These are phyloP conservation scores for Sporobolomyces pararoseus DNA, from an alignment of 768 basidiomycete genomes.

Conservation along the genomic window DNA sequence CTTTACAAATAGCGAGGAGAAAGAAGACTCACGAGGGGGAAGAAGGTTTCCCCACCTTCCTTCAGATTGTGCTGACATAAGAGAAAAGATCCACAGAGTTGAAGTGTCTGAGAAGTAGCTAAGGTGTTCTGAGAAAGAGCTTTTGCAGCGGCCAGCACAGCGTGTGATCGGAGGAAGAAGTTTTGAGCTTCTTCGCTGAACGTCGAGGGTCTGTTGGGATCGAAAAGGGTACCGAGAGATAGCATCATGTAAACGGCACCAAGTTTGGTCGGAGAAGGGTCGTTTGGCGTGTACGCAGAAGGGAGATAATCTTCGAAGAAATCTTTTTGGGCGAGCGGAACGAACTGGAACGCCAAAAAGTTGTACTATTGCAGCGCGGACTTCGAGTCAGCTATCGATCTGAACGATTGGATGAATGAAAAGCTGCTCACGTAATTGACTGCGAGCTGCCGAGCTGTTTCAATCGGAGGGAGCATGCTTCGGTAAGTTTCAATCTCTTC, in stretches of 20 bases:
- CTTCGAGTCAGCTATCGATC: neutral
- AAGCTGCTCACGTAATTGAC: conserved; percentile 20
- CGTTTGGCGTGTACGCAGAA: neutral
- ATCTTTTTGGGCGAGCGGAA: neutral
- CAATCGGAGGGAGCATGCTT: conserved; percentile 2
- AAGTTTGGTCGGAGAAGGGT: conserved; percentile 54
- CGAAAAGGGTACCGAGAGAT: conserved; percentile 64
- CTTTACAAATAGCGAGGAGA: neutral
- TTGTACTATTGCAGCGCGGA: neutral
- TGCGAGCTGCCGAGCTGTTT: neutral
- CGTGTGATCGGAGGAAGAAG: conserved; percentile 48
- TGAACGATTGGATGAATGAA: neutral
- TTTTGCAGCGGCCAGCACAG: conserved; percentile 48
- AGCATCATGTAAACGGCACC: conserved; percentile 65
- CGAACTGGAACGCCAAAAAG: conserved; percentile 32
- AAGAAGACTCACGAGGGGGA: conserved; percentile 7
- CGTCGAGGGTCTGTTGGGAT: conserved; percentile 53
- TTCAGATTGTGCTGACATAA: conserved; percentile 30
- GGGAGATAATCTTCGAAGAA: conserved; percentile 23
- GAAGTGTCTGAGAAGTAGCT: conserved; percentile 55
- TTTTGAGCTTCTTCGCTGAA: conserved; percentile 60
- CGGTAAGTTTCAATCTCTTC: conserved; percentile 25
- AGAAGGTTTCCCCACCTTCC: conserved; percentile 32
- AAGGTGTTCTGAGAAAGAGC: conserved; percentile 56
- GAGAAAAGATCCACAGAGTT: conserved; percentile 33